Conservation (phyloP, 345 rosid species). For the Hibiscus syriacus region DNA sequence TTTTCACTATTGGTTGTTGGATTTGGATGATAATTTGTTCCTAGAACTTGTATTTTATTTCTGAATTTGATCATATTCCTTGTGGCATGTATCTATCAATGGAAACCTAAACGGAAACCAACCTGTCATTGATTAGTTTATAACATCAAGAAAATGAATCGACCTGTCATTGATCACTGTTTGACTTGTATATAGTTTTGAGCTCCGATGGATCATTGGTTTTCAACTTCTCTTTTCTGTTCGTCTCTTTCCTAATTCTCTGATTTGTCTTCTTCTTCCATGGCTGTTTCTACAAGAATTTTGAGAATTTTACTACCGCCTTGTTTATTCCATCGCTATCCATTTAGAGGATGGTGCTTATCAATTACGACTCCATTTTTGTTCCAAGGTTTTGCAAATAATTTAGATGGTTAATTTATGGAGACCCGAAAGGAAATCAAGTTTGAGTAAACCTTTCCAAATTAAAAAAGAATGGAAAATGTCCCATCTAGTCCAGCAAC, state of each 20-base stretch:
- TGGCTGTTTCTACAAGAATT: background rate
- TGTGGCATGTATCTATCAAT: background rate
- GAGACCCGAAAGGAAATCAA: background rate
- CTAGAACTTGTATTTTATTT: background rate
- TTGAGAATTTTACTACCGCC: too few relatives aligned
- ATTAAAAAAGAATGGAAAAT: too few relatives aligned
- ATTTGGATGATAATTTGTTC: too few relatives aligned
- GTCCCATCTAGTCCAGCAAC: too few relatives aligned
- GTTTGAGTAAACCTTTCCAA: background rate
- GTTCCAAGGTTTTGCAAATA: background rate
- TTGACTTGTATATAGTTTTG: constrained; percentile 18
- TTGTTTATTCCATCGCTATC: too few relatives aligned
- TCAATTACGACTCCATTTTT: too few relatives aligned
- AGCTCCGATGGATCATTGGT: background rate
- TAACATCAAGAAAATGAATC: background rate
- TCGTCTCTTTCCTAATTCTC: background rate
- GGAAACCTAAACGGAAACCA: background rate
- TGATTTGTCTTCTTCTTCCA: background rate
- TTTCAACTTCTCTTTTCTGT: background rate
- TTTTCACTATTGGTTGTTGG: too few relatives aligned
- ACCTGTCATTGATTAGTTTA: background rate
- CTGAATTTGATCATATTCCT: background rate
- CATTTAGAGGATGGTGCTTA: too few relatives aligned
- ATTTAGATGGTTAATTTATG: background rate
- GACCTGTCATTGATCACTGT: background rate